These are phyloP conservation scores for Trichoderma cornu-damae DNA, from an alignment of 2,329 filamentous ascomycete species.

Conservation along the genomic window DNA sequence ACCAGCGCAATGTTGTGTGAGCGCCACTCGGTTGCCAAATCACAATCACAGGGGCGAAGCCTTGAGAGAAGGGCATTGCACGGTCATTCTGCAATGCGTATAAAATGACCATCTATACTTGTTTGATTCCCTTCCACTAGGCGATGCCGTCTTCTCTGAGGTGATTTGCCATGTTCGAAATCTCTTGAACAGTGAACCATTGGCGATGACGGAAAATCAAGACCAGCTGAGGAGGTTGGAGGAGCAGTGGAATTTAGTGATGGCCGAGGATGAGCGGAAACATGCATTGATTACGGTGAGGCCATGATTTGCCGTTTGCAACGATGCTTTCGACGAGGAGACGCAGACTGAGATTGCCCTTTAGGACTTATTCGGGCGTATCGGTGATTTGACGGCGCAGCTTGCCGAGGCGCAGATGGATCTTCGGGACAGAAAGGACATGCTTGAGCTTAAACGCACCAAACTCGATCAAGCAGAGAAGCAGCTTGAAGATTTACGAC, in stretches of 20 bases:
- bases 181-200: not conserved
- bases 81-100: not conserved
- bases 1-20: slow-evolving; percentile 15
- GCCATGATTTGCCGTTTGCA: not conserved
- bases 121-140: not conserved
- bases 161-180: slow-evolving; percentile 1
- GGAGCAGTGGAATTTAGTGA: slow-evolving; percentile 12
- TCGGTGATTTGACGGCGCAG: slow-evolving; percentile 6
- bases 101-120: slow-evolving; percentile 13
- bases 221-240: slow-evolving; percentile 8
- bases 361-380: slow-evolving; percentile 13
- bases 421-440: slow-evolving; percentile 18
- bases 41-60: not conserved
- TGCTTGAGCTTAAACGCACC: slow-evolving; percentile 17
- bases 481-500: slow-evolving; percentile 14
- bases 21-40: slow-evolving; percentile 11
- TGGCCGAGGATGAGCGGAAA: slow-evolving; percentile 17
- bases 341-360: not conserved
- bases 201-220: slow-evolving; percentile 16
- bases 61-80: not conserved
- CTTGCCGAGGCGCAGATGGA: slow-evolving; percentile 17
- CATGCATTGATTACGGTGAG: slow-evolving; percentile 10
- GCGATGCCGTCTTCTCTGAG: not conserved
- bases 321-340: not conserved
- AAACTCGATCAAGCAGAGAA: slow-evolving; percentile 13